Evolutionary conservation across 2,329 filamentous ascomycete genomes (phyloP).

Genomic region (Fusarium odoratissimum): DNA sequence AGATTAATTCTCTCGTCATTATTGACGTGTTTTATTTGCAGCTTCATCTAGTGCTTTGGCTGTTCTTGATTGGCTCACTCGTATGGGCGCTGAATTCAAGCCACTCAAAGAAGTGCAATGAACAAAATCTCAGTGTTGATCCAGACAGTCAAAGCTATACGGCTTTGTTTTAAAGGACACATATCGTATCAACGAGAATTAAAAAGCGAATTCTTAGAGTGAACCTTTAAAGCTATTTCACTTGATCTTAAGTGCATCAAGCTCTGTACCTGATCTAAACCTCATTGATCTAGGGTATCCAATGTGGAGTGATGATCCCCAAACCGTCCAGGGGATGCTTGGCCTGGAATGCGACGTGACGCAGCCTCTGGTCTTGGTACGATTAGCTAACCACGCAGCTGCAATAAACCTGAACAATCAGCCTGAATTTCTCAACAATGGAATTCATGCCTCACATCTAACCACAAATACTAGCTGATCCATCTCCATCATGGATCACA

Average conservation of each 20-base stretch:
- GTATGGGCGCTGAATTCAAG: too few species aligned
- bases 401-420: background rate
- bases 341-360: constrained; percentile 35
- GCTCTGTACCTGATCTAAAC: background rate
- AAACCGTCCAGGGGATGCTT: constrained; percentile 12
- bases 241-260: fast-evolving
- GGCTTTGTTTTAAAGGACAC: fast-evolving
- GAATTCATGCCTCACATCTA: constrained; percentile 14
- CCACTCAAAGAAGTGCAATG: fast-evolving
- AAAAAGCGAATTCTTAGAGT: fast-evolving
- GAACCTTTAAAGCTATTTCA: fast-evolving
- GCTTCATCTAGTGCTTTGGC: background rate
- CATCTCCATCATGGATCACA: constrained; percentile 45
- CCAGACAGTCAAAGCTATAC: fast-evolving
- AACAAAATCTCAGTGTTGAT: fast-evolving
- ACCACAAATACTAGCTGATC: background rate
- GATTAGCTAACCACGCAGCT: constrained; percentile 31
- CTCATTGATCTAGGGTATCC: constrained; percentile 20
- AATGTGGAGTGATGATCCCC: constrained; percentile 1
- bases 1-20: fast-evolving
- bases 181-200: fast-evolving
- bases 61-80: background rate
- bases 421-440: background rate
- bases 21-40: background rate
- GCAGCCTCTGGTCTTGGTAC: constrained; percentile 12